phyloP scores from a whole-genome alignment of 108 stramenopile genomes.

The Seminavis robusta region DNA sequence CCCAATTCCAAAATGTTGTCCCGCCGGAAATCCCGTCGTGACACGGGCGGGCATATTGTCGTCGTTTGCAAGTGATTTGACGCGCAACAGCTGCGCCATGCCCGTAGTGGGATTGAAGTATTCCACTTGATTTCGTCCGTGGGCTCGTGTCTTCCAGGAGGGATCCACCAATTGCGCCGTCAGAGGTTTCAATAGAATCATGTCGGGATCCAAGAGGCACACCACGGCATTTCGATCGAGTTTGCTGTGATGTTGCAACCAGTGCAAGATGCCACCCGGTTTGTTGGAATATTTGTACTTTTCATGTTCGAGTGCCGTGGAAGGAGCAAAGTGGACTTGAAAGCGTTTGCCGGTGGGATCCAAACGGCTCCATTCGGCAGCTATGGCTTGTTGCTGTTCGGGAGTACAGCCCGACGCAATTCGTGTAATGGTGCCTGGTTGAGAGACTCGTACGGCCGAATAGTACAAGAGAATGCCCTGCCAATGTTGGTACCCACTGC shows the following conservation, averaged over 20 bases:
- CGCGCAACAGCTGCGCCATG: conserved; percentile 1
- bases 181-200: conserved; percentile 67
- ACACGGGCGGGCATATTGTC: conserved; percentile 8
- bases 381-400: conserved; percentile 9
- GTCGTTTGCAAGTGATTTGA: conserved; percentile 5
- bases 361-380: too few species aligned
- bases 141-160: too few species aligned
- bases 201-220: conserved; percentile 91
- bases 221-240: conserved; percentile 56
- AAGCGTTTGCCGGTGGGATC: conserved; percentile 22
- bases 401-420: conserved; percentile 73
- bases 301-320: conserved; percentile 23
- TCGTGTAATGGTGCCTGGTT: conserved; percentile 79
- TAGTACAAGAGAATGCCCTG: conserved; percentile 84
- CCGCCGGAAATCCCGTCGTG: neutral
- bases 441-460: conserved; percentile 51
- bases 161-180: conserved; percentile 47
- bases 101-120: neutral
- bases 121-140: conserved; percentile 7
- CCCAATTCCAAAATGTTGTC: conserved; percentile 26
- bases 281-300: conserved; percentile 89
- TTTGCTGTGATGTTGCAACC: conserved; percentile 40
- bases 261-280: conserved; percentile 80
- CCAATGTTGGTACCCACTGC: conserved; percentile 79
- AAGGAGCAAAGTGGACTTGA: conserved; percentile 69